Evolutionary conservation across 257 asterid species (phyloP).

Genomic region (Solanum arcanum): DNA sequence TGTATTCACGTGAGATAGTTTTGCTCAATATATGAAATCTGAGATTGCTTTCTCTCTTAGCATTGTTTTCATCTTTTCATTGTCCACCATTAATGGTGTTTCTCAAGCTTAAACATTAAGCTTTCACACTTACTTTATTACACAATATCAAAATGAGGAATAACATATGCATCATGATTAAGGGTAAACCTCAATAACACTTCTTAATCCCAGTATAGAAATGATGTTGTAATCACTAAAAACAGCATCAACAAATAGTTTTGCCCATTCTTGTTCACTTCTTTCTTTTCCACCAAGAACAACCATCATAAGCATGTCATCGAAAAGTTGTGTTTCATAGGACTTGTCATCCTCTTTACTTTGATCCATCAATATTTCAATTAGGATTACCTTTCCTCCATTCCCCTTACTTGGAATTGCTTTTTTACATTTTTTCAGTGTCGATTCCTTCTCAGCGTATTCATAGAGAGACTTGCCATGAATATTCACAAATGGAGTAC

Average conservation of each 20-base stretch:
- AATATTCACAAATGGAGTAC: neutral
- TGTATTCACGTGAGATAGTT: no score
- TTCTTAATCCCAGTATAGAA: neutral
- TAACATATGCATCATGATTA: neutral
- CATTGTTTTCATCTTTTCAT: no score
- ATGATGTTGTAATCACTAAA: neutral
- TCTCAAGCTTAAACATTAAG: no score
- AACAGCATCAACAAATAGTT: neutral
- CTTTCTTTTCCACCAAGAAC: neutral
- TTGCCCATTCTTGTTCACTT: neutral
- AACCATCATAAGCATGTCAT: neutral
- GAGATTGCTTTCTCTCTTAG: no score
- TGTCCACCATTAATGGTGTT: no score
- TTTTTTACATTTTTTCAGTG: slow-evolving; percentile 3
- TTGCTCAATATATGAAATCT: no score
- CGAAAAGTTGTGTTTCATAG: neutral
- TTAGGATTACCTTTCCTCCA: slow-evolving; percentile 6
- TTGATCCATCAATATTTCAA: neutral
- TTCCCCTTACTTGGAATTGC: slow-evolving; percentile 5
- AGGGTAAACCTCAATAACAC: slow-evolving; percentile 2
- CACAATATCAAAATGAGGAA: no score
- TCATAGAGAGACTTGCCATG: neutral
- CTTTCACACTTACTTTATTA: no score
- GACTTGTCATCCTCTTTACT: neutral
- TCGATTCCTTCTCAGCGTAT: neutral